Evolutionary conservation across 805 yeast genomes (phyloP).

Genomic region (Pachysolen tannophilus): DNA sequence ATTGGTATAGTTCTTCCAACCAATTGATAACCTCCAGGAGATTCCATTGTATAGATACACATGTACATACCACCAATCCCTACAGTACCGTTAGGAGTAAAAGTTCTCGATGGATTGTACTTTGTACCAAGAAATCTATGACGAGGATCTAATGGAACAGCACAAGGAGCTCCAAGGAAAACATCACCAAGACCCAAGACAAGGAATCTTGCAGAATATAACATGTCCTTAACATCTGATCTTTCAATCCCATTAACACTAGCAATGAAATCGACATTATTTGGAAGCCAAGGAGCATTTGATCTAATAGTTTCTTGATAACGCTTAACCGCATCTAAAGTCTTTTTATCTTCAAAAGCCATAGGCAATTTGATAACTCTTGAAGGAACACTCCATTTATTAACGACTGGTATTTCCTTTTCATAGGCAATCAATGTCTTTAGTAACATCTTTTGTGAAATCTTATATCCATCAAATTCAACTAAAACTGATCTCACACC

Average conservation of each 20-base stretch:
- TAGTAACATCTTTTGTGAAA: conserved; percentile 56
- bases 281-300: conserved; percentile 96
- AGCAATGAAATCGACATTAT: conserved; percentile 92
- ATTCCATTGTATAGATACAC: conserved; percentile 97
- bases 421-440: conserved; percentile 67
- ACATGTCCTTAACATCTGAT: conserved; percentile 69
- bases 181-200: conserved; percentile 97
- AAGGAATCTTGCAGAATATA: conserved; percentile 83
- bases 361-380: conserved; percentile 81
- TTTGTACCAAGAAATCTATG: conserved; percentile 88
- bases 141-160: conserved; percentile 95
- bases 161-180: conserved; percentile 97
- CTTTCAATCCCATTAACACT: conserved; percentile 77
- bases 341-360: conserved; percentile 92
- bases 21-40: conserved; percentile 97
- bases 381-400: conserved; percentile 82
- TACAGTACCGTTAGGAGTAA: conserved; percentile 93
- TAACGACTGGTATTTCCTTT: conserved; percentile 59
- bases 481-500: conserved; percentile 94
- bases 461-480: conserved; percentile 62
- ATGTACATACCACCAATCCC: conserved; percentile 98
- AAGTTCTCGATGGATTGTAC: conserved; percentile 94
- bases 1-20: conserved; percentile 96
- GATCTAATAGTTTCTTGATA: conserved; percentile 91
- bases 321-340: conserved; percentile 83